Base-by-base conservation (phyloP, 2,329 filamentous ascomycete genomes). In the Juglanconis sp. region DNA sequence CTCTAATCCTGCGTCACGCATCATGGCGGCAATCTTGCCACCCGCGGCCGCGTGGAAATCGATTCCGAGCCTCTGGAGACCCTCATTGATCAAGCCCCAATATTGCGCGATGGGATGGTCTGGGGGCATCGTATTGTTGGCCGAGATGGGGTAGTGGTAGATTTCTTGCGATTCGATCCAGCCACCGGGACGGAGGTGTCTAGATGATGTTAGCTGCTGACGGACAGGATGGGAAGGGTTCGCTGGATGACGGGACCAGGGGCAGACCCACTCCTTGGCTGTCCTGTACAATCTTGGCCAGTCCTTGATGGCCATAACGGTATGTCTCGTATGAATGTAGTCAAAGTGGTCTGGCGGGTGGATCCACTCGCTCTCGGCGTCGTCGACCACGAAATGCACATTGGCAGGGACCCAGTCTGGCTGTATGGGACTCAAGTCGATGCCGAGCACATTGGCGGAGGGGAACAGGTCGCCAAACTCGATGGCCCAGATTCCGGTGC, bases 381-480 rank as follows among this genome's bases (percentile, higher is more conserved):
- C 85, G 66, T 88, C 86, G 9, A 89, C 78, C 60, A 86, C 75
- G 72, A 87, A 87, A 7, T 76, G 77, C n/a, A 84, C 77, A 67
- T 88, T 88, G 10, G 81, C 77, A 15, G 85, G 86, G 11, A 87
- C 76, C 71, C 74, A 77, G 40, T 70, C 71, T 2, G 77, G 76
- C 64, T 81, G 78, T 24, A 80, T 80, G 2, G 79, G 76, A 3
- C 76, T 78, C 17, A 80, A 63, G 55, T 80, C 76, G 32, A 73
- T 76, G 49, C 76, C 77, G 15, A 76, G 60, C 2, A 79, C 73
- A 49, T 71, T 72, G 5, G 77, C 72, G 42, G 69, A 68, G n/a
- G 76, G 76, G 56, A 74, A 77, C 30, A 69, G 64, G 63, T 79
- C 77, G 53, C 74, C 78, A 63, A 78, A 81, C 64, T 85, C 82